Conservation (phyloP, 371 early-diverging fungal species). For the Mortierella sp. region DNA sequence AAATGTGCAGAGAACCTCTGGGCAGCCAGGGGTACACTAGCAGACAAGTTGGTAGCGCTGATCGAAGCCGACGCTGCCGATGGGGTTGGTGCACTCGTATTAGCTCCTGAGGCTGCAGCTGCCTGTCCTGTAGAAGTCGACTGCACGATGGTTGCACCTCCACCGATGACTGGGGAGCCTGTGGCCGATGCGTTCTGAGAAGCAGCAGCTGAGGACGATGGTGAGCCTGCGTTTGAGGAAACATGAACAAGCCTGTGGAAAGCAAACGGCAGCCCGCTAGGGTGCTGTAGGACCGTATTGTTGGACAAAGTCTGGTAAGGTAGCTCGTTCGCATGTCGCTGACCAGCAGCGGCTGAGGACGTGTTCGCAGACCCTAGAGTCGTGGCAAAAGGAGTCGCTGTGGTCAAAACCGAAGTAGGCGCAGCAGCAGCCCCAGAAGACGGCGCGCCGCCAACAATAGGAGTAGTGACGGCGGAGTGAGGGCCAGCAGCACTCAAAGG, state of each 20-base stretch:
- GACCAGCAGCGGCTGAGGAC: constrained; percentile 28
- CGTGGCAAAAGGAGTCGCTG: background rate
- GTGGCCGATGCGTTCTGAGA: constrained; percentile 25
- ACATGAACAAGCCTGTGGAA: constrained; percentile 33
- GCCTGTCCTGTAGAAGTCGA: constrained; percentile 9
- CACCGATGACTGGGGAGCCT: constrained; percentile 22
- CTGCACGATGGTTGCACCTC: constrained; percentile 14
- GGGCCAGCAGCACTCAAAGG: constrained; percentile 7
- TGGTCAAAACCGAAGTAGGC: background rate
- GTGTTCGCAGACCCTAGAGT: background rate
- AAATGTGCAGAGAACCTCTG: constrained; percentile 48
- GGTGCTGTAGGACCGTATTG: constrained; percentile 10
- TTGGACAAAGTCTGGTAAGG: constrained; percentile 38
- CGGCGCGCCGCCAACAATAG: background rate
- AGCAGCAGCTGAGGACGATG: constrained; percentile 13
- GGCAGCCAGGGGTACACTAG: constrained; percentile 28
- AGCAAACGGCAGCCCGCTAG: constrained; percentile 33
- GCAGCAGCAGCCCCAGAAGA: constrained; percentile 1
- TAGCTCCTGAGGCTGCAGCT: no score
- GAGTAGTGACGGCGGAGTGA: constrained; percentile 3
- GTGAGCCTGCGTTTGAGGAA: constrained; percentile 12
- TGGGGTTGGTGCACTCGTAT: no score
- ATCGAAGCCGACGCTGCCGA: no score
- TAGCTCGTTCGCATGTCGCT: constrained; percentile 43
- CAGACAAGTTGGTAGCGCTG: background rate